Base-by-base conservation (phyloP, 2,329 filamentous ascomycete genomes). In the Leptographium radiaticola region DNA sequence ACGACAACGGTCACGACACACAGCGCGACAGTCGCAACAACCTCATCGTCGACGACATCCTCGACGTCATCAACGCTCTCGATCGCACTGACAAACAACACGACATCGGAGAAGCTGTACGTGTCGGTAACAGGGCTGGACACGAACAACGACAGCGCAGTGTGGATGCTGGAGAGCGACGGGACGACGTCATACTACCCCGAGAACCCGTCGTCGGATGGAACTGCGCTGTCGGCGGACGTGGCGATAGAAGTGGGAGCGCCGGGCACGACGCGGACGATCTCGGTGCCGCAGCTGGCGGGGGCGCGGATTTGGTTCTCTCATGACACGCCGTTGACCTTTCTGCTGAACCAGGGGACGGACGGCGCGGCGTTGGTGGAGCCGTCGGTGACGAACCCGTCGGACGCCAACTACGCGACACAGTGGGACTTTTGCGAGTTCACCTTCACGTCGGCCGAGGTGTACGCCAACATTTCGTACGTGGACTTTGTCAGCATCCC, bases 301-400 rank as follows among this genome's bases (percentile, higher is more conserved):
- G 85, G 84, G 25, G 85, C 79, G 1, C 77, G 86, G 52, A 79
- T 89, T 64, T 90, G 84, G 81, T 85, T 87, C 66, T 80, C 75
- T 54, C 71, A 79, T 56, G 77, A 77, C 59, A 68, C 68, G 46
- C 75, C 75, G 39, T 72, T 89, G 49, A 80, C 74, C 1, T 90
- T 90, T 67, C 71, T 79, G 13, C 66, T 89, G 52, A 90, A 90
- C 66, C 83, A 80, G 4, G 62, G 61, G 25, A 20, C 38, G 31
- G 81, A 80, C 16, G 59, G 61, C 15, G 82, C 86, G 8, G 83
- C 79, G 1, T 73, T 90, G 15, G 86, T 89, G 45, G 86, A 89
- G 67, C 87, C 87, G 0, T 83, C 81, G 11, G 80, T 84, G 31
- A 84, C 79, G 36, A 89, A 89, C 65, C 65, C 73, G 0, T 65